A percentile compares a stretch with the other conserved stretches of the same genome.
Conservation (phyloP, 192 early-diverging fungal species). For the Coemansia sp. region DNA sequence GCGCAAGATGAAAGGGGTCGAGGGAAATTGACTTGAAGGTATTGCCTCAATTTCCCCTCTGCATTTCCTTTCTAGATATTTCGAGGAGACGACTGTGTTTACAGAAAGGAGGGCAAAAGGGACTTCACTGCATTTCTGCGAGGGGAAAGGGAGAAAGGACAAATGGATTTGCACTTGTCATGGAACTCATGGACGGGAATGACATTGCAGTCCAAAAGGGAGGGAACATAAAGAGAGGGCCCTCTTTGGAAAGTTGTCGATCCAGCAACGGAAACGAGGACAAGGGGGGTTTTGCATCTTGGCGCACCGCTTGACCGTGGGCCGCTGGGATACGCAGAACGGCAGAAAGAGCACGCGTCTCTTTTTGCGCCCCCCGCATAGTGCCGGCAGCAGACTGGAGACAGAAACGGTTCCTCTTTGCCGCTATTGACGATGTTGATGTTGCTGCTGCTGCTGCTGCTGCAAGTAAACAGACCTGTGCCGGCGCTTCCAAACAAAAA, state of each 20-base stretch:
- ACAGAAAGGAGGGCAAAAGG: not conserved
- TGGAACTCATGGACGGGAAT: not conserved
- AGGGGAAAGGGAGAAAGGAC: no score
- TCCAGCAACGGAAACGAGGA: no score
- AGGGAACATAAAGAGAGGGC: not conserved
- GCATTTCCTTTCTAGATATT: not conserved
- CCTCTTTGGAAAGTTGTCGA: not conserved
- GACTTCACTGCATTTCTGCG: no score
- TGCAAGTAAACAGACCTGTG: no score
- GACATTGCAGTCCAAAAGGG: not conserved
- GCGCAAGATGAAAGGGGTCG: not conserved
- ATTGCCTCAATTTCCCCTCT: no score
- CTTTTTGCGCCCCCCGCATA: conserved; percentile 1
- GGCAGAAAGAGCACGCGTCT: conserved; percentile 4
- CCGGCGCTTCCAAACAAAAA: not conserved
- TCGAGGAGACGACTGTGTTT: conserved; percentile 1
- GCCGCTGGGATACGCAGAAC: not conserved
- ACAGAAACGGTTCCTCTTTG: conserved; percentile 1
- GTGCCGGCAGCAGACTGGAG: not conserved
- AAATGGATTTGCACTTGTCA: no score
- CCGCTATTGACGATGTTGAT: not conserved
- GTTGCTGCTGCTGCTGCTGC: not conserved
- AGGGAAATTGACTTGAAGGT: not conserved
- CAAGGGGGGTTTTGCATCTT: no score
- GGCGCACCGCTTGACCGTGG: not conserved